Evolutionary conservation across 2,329 filamentous ascomycete species (phyloP), one percentile per base, ranked within the genome.

Genomic region (Hymenoscyphus occultus): DNA sequence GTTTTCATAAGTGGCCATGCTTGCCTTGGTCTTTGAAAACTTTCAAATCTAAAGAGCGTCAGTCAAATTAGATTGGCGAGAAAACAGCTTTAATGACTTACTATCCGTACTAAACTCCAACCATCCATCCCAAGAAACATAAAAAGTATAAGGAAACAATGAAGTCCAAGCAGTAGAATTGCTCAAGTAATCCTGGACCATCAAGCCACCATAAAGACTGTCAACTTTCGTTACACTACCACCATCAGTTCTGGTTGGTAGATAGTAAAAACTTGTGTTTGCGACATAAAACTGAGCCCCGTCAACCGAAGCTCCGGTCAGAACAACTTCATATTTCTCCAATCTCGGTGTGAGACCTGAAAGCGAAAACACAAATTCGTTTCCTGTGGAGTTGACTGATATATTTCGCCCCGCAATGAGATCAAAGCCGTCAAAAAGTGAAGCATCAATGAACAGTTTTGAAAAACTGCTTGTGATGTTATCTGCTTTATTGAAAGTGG

Each of bases 111-210:
- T 75, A 59, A 76, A 69, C 45, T 73, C 65, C 71, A 76, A 64
- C 66, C 68, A 78, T 40, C 61, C 65, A 68, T 76, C 78, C 76
- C 79, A 81, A 39, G 70, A 73, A 1, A 77, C 76, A 67, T 81
- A 82, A 73, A 78, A 81, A 1, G 78, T 78, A 65, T 80, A 81
- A 0, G 81, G 80, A n/a, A 81, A 74, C 5, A 82, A 59, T 1
- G 77, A 72, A 35, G 72, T 74, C 64, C 65, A 71, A 1, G 63
- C 60, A 12, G 66, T 75, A 3, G 72, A 71, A 57, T 67, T 68
- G 1, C 39, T 67, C 5, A 67, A 60, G n/a, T 67, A 68, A 59
- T 77, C 76, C 19, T 76, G 76, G 0, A 81, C 76, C 4, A 77
- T 66, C 35, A 82, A 73, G 4, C 78, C 80, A 22, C 80, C 79